These are phyloP conservation scores for Mycena vulgaris DNA, from an alignment of 768 basidiomycete species.

Conservation along the genomic window DNA sequence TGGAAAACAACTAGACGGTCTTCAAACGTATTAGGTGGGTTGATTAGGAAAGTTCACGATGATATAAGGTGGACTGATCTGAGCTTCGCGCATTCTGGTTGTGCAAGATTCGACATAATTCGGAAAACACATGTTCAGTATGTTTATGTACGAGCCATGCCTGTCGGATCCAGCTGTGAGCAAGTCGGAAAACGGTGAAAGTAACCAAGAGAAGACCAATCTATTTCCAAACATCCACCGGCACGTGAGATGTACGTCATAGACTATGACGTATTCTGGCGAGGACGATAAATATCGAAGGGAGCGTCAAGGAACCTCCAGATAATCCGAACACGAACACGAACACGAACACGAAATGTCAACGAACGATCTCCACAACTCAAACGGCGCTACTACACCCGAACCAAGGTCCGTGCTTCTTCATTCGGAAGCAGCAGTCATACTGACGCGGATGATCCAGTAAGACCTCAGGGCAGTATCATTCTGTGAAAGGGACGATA, in stretches of 20 bases:
- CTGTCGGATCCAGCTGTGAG: too few relatives aligned
- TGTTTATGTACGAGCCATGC: too few relatives aligned
- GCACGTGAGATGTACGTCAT: constrained; percentile 1
- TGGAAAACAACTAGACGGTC: too few relatives aligned
- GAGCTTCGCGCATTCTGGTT: too few relatives aligned
- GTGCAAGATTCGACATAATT: too few relatives aligned
- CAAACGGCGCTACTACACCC: not conserved
- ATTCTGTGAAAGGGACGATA: constrained; percentile 54
- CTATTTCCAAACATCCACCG: not conserved
- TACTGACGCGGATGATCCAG: constrained; percentile 33
- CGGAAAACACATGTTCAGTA: too few relatives aligned
- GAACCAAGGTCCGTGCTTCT: constrained; percentile 9
- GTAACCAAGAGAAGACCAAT: too few relatives aligned
- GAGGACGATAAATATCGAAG: not conserved
- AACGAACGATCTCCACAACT: constrained; percentile 11
- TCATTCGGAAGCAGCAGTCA: not conserved
- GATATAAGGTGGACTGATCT: too few relatives aligned
- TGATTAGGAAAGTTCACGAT: too few relatives aligned
- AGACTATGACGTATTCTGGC: not conserved
- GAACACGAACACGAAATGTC: constrained; percentile 18
- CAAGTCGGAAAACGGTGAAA: too few relatives aligned
- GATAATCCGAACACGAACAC: too few relatives aligned
- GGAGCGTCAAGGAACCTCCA: not conserved
- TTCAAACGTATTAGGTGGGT: too few relatives aligned
- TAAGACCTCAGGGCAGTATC: constrained; percentile 53